Percentiles rank a stretch among this genome's conserved stretches.
These are phyloP conservation scores for Stephania japonica DNA, from an alignment of 164 flowering plant genomes.

Conservation along the genomic window DNA sequence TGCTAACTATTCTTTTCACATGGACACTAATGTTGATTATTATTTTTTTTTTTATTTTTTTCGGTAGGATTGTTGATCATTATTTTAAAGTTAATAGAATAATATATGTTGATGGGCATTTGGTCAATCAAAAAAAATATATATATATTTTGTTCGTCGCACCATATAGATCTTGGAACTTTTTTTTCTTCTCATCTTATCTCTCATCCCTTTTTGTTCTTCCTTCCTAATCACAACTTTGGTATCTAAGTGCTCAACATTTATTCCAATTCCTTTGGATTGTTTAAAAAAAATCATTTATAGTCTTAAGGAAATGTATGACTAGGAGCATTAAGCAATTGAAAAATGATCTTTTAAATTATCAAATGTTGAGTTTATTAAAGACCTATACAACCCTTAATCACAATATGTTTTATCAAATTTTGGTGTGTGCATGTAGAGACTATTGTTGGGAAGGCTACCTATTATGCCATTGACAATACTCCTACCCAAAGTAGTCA, in stretches of 20 bases:
- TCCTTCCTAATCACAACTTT: background rate
- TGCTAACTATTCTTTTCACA: background rate
- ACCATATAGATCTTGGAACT: background rate
- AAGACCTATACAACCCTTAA: too few relatives aligned
- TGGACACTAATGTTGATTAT: background rate
- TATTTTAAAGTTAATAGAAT: background rate
- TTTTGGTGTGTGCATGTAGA: too few relatives aligned
- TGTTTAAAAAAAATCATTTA: background rate
- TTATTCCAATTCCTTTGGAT: slow-evolving; percentile 10
- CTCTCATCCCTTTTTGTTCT: background rate
- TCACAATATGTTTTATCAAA: too few relatives aligned
- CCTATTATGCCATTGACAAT: too few relatives aligned
- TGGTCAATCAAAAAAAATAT: background rate
- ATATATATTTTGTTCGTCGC: background rate
- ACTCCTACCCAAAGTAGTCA: too few relatives aligned
- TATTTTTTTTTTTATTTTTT: too few relatives aligned
- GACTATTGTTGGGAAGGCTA: too few relatives aligned
- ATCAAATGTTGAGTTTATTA: too few relatives aligned
- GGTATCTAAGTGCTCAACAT: slow-evolving; percentile 13
- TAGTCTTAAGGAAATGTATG: background rate
- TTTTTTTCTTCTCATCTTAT: background rate
- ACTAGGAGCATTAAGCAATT: background rate
- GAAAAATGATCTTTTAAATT: too few relatives aligned
- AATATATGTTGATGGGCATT: background rate
- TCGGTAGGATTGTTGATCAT: background rate